These are phyloP conservation scores for Cerrena zonata DNA, from an alignment of 1,284 basidiomycete genomes.

Conservation along the genomic window DNA sequence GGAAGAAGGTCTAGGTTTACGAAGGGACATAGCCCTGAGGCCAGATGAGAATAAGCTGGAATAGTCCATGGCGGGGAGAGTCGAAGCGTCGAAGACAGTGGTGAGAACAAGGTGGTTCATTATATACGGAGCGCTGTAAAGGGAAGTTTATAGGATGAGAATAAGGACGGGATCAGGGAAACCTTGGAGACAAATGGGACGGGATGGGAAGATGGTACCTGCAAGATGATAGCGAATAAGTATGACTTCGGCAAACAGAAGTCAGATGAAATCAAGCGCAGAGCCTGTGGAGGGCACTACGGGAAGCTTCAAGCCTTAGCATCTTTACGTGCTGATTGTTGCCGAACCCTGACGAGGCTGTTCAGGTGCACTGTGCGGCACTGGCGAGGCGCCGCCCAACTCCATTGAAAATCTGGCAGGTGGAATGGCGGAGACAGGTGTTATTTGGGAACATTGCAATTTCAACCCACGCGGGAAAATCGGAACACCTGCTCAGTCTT, in stretches of 20 bases:
- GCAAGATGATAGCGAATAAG: neutral
- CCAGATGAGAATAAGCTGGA: constrained; percentile 5
- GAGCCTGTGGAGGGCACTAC: neutral
- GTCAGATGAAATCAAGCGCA: neutral
- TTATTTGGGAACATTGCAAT: no score
- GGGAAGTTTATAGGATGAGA: neutral
- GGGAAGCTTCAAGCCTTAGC: neutral
- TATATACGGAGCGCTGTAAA: neutral
- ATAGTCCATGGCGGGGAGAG: constrained; percentile 3
- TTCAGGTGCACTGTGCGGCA: neutral
- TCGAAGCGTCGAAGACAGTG: neutral
- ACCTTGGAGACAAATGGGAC: neutral
- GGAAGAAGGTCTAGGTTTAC: neutral
- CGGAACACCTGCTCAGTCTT: no score
- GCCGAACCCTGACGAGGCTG: neutral
- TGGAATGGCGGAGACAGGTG: no score
- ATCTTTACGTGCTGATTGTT: neutral
- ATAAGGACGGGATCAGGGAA: neutral
- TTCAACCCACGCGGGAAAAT: no score
- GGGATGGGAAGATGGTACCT: neutral
- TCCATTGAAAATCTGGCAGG: neutral
- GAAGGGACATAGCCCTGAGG: neutral
- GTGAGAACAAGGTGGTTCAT: neutral
- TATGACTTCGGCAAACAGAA: neutral
- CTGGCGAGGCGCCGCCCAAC: neutral